A percentile compares a stretch with the other conserved stretches of the same genome.
These are phyloP conservation scores for Fusarium haematococcum DNA, from an alignment of 2,329 filamentous ascomycete genomes.

Conservation along the genomic window DNA sequence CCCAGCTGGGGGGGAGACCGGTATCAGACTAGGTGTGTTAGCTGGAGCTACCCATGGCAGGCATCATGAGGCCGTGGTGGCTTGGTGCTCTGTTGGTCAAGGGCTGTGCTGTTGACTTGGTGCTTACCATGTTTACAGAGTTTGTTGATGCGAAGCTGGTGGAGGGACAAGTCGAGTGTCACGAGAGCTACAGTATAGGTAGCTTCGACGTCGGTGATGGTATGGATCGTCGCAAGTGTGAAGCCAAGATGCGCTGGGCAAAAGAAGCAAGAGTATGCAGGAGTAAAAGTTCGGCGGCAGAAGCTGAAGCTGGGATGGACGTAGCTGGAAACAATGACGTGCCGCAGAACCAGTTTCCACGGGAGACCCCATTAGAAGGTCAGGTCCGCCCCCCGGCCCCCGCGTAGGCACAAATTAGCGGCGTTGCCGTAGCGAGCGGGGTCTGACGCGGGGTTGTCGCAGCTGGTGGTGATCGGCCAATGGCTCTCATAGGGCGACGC, in stretches of 20 bases:
- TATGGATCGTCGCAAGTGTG: neutral
- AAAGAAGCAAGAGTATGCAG: constrained; percentile 19
- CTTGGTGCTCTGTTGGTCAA: neutral
- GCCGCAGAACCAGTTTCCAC: constrained; percentile 5
- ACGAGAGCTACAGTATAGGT: neutral
- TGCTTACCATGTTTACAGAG: constrained; percentile 31
- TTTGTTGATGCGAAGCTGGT: constrained; percentile 4
- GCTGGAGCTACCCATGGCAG: neutral
- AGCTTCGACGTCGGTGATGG: neutral
- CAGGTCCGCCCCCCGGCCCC: neutral
- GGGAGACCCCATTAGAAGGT: neutral
- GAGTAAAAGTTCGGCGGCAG: constrained; percentile 31
- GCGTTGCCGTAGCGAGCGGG: constrained; percentile 33
- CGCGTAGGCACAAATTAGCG: constrained; percentile 7
- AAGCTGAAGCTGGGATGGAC: neutral
- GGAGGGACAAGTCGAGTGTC: neutral
- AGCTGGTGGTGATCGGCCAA: constrained; percentile 15
- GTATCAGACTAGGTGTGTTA: constrained; percentile 69
- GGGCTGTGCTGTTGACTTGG: neutral
- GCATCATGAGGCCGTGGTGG: neutral
- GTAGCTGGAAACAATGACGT: constrained; percentile 37
- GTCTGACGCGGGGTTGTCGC: constrained; percentile 37
- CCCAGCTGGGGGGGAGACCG: constrained; percentile 89
- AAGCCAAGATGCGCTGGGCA: neutral
- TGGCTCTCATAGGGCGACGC: neutral